Base-by-base conservation (phyloP, 1,139 yeast species). In the Pichia sp. region DNA sequence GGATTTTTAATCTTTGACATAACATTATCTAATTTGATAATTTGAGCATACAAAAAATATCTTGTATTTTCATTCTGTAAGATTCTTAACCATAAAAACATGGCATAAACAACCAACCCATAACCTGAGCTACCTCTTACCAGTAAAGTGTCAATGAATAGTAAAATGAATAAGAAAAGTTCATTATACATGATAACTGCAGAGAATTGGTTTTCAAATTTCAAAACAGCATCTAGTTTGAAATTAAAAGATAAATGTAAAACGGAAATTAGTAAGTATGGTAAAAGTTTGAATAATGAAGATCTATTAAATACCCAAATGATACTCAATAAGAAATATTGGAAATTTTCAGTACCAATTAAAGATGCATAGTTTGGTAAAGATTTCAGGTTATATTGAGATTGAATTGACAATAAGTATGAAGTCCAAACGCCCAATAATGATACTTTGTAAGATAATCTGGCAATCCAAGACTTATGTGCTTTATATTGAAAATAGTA, bases 11-110 rank as follows among this genome's bases (percentile, higher is more conserved):
- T 57, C 18, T 63, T 64, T 9, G 67, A 46, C 39, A 76, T 59
- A 46, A 65, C 62, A 23, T 72, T 70, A 58, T 77, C 82, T 41
- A 76, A 59, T 54, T 70, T 69, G 20, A 65, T 67, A 38, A 77
- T 59, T 46, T 76, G 54, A 11, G 59, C 53, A 50, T 70, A 68
- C 54, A 79, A 67, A 57, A 77, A 69, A 48, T 65, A 68, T 44
- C 71, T 69, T 3, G 82, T 76, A 52, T 74, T 74, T 53, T 70
- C 72, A 59, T 73, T 75, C 62, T 74, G 76, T 54, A 79, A 69
- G 49, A 84, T 65, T 67, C 88, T 76, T 56, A 85, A 68, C 89
- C 90, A 84, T 68, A 79, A 82, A 61, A 84, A 79, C 48, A 75
- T 64, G 49, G 73, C 59, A 62, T 80, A 81, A 45, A 77, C 61